Base-by-base conservation (phyloP, 495 filamentous ascomycete genomes). In the Echria macrotheca region DNA sequence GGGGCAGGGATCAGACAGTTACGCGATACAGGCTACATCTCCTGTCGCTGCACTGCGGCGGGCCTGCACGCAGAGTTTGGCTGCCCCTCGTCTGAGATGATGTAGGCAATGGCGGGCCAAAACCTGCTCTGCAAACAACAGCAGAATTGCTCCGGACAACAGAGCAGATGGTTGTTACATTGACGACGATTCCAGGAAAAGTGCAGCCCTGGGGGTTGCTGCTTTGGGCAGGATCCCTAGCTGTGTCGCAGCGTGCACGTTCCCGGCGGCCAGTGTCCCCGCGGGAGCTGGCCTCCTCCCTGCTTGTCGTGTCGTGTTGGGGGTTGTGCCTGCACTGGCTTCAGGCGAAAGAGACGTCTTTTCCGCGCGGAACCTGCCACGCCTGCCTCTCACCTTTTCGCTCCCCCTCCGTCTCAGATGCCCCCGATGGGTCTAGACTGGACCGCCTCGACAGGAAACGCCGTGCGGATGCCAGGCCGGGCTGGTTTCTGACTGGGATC, bases 1-100 rank as follows among this genome's bases (percentile, higher is more conserved):
- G 35, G 44, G 23, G 23, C 46, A 39, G 46, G 46, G 33, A 31
- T 40, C 46, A 48, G 46, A 48, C 46, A 40, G 42, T 39, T 48
- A 29, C 17, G 33, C 33, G 46, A 26, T 38, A 48, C 46, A 38
- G 46, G 46, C 46, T 48, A 11, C 24, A 32, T 17, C 29, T 47
- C 29, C 31, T 36, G 45, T 18, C 15, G 23, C 42, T 32, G 23
- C 25, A 44, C 25, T 15, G 32, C 42, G 42, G 42, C 10, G 24
- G n/a, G n/a, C n/a, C n/a, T n/a, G n/a, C n/a, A n/a, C n/a, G n/a
- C n/a, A n/a, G n/a, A n/a, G n/a, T n/a, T n/a, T n/a, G n/a, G n/a
- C n/a, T 28, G 7, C 26, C 42, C 42, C 42, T 32, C 42, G 42
- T 44, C 42, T 29, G 42, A 32, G 42, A 32, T 44, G 17, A 44